Percentiles rank a stretch among this genome's conserved stretches.
Evolutionary conservation across 805 yeast species (phyloP).

Genomic region (Yarrowia sp.): DNA sequence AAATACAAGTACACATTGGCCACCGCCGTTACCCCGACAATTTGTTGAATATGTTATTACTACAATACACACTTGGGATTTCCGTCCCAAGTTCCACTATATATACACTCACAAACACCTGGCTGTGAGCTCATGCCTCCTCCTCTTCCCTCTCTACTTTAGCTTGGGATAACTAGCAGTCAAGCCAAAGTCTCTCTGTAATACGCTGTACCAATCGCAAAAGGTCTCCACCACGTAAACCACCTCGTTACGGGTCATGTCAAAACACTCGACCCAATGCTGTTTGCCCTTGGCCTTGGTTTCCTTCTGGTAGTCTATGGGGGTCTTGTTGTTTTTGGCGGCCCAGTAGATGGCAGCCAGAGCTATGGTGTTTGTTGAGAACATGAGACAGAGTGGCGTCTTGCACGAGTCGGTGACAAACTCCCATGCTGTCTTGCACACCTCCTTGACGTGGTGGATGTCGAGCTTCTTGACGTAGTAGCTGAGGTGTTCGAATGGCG

Average conservation of each 20-base stretch:
- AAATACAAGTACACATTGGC: no score
- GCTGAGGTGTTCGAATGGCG: constrained; percentile 39
- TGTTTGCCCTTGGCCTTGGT: constrained; percentile 7
- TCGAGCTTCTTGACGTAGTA: constrained; percentile 30
- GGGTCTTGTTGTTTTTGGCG: constrained; percentile 25
- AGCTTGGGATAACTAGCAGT: constrained; percentile 7
- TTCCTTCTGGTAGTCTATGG: constrained; percentile 16
- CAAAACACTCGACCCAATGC: constrained; percentile 26
- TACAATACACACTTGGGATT: neutral
- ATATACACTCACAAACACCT: neutral
- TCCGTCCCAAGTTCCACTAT: neutral
- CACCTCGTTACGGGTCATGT: constrained; percentile 20
- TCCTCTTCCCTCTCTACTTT: neutral
- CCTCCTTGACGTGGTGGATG: constrained; percentile 29
- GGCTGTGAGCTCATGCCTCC: neutral
- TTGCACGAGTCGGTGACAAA: constrained; percentile 42
- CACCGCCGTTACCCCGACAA: no score
- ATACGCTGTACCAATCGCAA: constrained; percentile 2
- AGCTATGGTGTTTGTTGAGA: constrained; percentile 38
- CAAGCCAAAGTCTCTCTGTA: constrained; percentile 2
- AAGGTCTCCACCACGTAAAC: constrained; percentile 14
- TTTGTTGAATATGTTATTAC: neutral
- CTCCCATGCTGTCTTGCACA: constrained; percentile 38
- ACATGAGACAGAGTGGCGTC: constrained; percentile 38
- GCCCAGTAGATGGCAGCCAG: constrained; percentile 42